Evolutionary conservation across 257 asterid genomes (phyloP).

Genomic region (Dorcoceras hygrometricum): DNA sequence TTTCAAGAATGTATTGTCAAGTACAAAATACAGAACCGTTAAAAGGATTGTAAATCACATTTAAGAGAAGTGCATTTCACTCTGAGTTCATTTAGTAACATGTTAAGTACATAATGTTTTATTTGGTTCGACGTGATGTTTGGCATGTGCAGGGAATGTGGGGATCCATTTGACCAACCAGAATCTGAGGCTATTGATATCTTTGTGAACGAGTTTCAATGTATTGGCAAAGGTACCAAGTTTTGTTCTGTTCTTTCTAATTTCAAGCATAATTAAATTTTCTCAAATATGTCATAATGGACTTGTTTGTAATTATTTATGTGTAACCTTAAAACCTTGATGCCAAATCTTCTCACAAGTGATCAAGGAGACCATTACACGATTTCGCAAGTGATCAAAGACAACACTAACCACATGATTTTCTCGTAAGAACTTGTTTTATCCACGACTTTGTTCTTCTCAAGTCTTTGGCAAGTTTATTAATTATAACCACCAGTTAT

Average conservation of each 20-base stretch:
- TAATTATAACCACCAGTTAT: too few species aligned
- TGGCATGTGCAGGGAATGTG: slow-evolving; percentile 59
- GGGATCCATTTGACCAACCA: slow-evolving; percentile 89
- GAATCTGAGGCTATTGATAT: slow-evolving; percentile 88
- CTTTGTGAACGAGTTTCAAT: slow-evolving; percentile 74
- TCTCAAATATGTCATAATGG: background rate
- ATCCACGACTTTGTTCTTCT: background rate
- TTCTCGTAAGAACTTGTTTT: background rate
- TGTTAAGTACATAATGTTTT: background rate
- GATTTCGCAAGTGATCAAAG: background rate
- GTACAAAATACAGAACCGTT: background rate
- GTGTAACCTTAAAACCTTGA: background rate
- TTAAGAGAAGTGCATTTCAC: background rate
- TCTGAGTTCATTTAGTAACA: background rate
- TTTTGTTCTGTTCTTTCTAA: background rate
- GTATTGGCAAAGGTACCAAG: slow-evolving; percentile 70
- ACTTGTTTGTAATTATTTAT: background rate
- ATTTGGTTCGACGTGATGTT: slow-evolving; percentile 10
- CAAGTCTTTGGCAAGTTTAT: background rate
- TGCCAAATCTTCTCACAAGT: background rate
- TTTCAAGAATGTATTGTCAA: background rate
- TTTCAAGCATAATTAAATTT: background rate
- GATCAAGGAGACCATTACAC: background rate
- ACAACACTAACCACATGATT: too few species aligned
- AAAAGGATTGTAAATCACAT: too few species aligned